Evolutionary conservation across 805 yeast genomes (phyloP).

Genomic region (Teunomyces panamensis): DNA sequence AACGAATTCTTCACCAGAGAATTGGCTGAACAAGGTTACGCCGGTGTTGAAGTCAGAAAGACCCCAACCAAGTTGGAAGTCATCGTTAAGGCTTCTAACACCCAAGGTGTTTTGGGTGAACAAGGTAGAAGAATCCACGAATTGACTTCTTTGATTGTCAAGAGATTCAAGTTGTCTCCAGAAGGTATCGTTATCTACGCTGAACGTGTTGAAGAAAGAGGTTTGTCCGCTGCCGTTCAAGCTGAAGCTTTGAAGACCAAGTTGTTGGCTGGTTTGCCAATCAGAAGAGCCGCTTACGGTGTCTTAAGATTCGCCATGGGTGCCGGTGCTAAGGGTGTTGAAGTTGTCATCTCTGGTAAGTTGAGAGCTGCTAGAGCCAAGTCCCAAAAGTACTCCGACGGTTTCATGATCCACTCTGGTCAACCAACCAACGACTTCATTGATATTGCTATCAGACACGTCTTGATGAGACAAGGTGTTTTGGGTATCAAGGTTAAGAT

Average conservation of each 20-base stretch:
- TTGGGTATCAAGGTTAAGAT: slow-evolving; percentile 99
- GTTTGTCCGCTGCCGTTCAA: slow-evolving; percentile 99
- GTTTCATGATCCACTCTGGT: slow-evolving; percentile 99
- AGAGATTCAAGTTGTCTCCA: slow-evolving; percentile 96
- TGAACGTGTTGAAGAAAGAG: slow-evolving; percentile 99
- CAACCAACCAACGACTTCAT: slow-evolving; percentile 99
- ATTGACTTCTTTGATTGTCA: slow-evolving; percentile 94
- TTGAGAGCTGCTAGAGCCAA: slow-evolving; percentile 99
- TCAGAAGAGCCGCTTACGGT: slow-evolving; percentile 99
- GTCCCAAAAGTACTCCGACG: slow-evolving; percentile 99
- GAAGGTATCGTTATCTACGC: slow-evolving; percentile 94
- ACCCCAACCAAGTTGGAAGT: slow-evolving; percentile 98
- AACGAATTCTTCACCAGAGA: slow-evolving; percentile 99
- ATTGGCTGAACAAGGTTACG: slow-evolving; percentile 99
- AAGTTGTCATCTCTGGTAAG: slow-evolving; percentile 99
- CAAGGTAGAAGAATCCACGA: slow-evolving; percentile 99
- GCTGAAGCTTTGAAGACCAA: slow-evolving; percentile 98
- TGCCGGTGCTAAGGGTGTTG: slow-evolving; percentile 99
- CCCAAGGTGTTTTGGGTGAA: slow-evolving; percentile 98
- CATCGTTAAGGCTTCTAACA: slow-evolving; percentile 98
- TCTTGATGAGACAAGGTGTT: slow-evolving; percentile 99
- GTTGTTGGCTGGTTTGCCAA: slow-evolving; percentile 97
- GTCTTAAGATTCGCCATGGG: slow-evolving; percentile 99
- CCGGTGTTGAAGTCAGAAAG: slow-evolving; percentile 99
- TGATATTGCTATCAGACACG: slow-evolving; percentile 99